Base-by-base conservation (phyloP, 306 rosid genomes). In the Purshia tridentata region DNA sequence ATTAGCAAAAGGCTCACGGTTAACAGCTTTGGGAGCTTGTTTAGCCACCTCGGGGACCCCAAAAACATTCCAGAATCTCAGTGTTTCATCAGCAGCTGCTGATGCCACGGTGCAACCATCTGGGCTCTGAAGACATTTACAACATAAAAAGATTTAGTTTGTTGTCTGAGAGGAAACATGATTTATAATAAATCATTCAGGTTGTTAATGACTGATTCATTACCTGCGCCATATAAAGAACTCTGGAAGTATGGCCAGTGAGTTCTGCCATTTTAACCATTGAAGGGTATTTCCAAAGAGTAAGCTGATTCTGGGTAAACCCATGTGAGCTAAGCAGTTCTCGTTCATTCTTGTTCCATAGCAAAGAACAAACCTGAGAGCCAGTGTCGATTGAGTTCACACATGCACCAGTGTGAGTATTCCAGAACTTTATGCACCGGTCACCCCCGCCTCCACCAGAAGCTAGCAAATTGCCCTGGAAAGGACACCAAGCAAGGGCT, bases 321-420 rank as follows among this genome's bases (percentile, higher is more conserved):
- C 97, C 97, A 41, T 92, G 97, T 1, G 97, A 87, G 80, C 97
- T 92, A 50, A 92, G 97, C 70, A 92, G 78, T 84, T 89, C 97
- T 10, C 91, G 87, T 81, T 92, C 97, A n/a, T 88, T 89, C 86
- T 89, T 84, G 81, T 84, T 92, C 97, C 97, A 89, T 14, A 89
- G 76, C 50, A 91, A 52, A 67, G 90, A 75, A 41, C 97, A 92
- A 16, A 87, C 96, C 64, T 88, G 96, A 3, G 96, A 90, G 11
- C 93, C 91, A 3, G 96, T 88, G 78, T 90, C 78, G 1, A 92
- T 73, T 4, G 96, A 81, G 78, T 92, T 89, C 84, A 92, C 71
- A 77, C 97, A 88, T 0, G 87, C 91, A 6, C 97, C 96, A 0
- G 93, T 92, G 71, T 92, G 96, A 3, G 93, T 81, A 78, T 90